Evolutionary conservation across 176 grass and related monocot species (phyloP), one percentile per base, ranked within the genome.

Genomic region (Chloris gayana): DNA sequence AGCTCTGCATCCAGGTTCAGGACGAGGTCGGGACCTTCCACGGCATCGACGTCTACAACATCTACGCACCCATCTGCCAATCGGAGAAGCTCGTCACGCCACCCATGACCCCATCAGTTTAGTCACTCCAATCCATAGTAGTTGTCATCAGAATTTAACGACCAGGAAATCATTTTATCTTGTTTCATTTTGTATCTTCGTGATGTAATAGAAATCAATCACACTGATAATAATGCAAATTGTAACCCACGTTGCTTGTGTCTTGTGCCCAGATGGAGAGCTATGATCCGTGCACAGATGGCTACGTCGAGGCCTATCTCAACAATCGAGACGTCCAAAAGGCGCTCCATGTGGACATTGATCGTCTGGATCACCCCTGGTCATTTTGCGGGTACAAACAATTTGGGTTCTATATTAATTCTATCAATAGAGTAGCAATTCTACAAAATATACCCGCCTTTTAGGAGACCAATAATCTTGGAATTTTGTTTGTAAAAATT

Each of bases 1-100:
- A 34, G 46, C 71, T 54, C 72, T 97, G 94, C 83, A 14, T 22
- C 0, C 49, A 46, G 11, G 89, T 83, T 0, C 18, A 34, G 31
- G 85, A 64, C 51, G 3, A 4, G 41, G 41, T 44, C 57, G 19
- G 5, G 0, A 56, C 18, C 44, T 67, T 92, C 11, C 22, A 6
- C 5, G 62, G 57, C 80, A 33, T 97, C 64, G 80, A 97, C 89
- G 87, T 94, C 75, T 97, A 97, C 78, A 94, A 97, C 87, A 97
- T 97, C 65, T 97, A 97, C 80, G 89, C 87, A n/a, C 87, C 94
- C 1, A 83, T 85, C 24, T 97, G 94, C 87, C 74, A 58, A 24
- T 72, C 38, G 5, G 9, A 34, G 21, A 19, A 7, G 19, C 60
- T 89, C 50, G 82, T 86, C 17, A 24, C 81, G 37, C 70, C 82